phyloP scores from a whole-genome alignment of 1,284 basidiomycete genomes.

The Cryptococcus hybrid region DNA sequence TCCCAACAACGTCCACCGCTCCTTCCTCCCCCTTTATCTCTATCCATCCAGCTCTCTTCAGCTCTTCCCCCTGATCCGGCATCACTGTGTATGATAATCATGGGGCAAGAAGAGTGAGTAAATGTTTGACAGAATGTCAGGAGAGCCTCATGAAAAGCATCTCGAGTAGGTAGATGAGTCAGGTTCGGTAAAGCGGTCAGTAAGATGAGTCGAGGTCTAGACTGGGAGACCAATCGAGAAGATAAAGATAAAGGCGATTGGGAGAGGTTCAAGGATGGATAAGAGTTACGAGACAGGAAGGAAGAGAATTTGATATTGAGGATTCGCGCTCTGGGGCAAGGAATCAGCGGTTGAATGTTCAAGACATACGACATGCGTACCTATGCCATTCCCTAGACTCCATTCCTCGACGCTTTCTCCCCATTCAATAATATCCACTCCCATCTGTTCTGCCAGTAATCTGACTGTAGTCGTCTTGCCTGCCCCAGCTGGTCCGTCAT shows the following conservation, averaged over 20 bases:
- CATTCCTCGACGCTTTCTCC: slow-evolving; percentile 51
- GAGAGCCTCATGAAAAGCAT: slow-evolving; percentile 72
- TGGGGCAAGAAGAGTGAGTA: slow-evolving; percentile 57
- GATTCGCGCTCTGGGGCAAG: slow-evolving; percentile 58
- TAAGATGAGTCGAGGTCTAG: slow-evolving; percentile 60
- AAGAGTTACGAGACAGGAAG: slow-evolving; percentile 69
- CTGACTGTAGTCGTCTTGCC: slow-evolving; percentile 85
- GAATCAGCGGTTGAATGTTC: slow-evolving; percentile 1
- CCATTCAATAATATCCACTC: slow-evolving; percentile 85
- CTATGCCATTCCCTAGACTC: slow-evolving; percentile 37
- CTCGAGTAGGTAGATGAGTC: slow-evolving; percentile 67
- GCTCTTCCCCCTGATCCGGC: slow-evolving; percentile 68
- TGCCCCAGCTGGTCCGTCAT: slow-evolving; percentile 83
- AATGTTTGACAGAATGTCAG: slow-evolving; percentile 56
- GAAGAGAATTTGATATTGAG: slow-evolving; percentile 69
- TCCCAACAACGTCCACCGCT: slow-evolving; percentile 50
- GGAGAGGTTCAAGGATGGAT: slow-evolving; percentile 60
- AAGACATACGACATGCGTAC: slow-evolving; percentile 11
- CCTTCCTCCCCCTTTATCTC: slow-evolving; percentile 54
- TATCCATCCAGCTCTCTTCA: slow-evolving; percentile 52
- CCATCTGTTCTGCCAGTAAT: slow-evolving; percentile 71
- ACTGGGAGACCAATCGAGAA: slow-evolving; percentile 13
- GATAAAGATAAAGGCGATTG: slow-evolving; percentile 9
- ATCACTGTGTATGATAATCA: slow-evolving; percentile 84
- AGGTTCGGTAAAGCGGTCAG: slow-evolving; percentile 93